Conservation (phyloP, 441 rosid species). For the Erysimum cheiri region DNA sequence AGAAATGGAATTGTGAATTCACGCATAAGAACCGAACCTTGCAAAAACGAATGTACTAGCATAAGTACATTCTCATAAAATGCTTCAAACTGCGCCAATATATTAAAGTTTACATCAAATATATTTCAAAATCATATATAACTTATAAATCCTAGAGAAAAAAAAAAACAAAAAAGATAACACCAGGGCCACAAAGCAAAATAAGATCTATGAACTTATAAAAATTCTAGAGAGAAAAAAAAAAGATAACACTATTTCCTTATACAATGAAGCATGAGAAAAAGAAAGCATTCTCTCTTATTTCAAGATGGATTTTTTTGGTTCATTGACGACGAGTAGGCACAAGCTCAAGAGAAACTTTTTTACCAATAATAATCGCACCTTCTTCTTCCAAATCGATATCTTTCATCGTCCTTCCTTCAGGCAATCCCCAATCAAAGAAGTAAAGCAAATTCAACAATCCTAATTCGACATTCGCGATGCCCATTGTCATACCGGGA, state of each 20-base stretch:
- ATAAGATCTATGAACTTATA: too few species aligned
- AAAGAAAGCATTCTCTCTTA: not conserved
- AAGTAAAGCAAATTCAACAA: conserved; percentile 41
- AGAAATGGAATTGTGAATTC: too few species aligned
- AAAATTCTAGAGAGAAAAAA: too few species aligned
- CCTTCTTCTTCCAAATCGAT: conserved; percentile 43
- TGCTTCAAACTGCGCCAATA: not conserved
- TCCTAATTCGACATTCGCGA: conserved; percentile 30
- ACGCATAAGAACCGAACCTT: not conserved
- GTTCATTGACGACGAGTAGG: conserved; percentile 27
- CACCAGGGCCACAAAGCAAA: not conserved
- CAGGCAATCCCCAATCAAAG: conserved; percentile 44
- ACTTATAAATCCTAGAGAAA: not conserved
- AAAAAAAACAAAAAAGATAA: not conserved
- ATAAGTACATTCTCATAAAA: not conserved
- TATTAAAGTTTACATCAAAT: not conserved
- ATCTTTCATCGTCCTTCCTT: conserved; percentile 39
- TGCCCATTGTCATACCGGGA: conserved; percentile 44
- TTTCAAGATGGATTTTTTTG: not conserved
- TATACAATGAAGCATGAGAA: not conserved
- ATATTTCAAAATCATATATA: not conserved
- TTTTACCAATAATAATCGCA: conserved; percentile 40
- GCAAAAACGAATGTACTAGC: not conserved
- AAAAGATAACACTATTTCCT: not conserved
- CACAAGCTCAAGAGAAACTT: conserved; percentile 43